Evolutionary conservation across 352 stramenopile species (phyloP).

Genomic region (Globisporangium rhizosaccharum): DNA sequence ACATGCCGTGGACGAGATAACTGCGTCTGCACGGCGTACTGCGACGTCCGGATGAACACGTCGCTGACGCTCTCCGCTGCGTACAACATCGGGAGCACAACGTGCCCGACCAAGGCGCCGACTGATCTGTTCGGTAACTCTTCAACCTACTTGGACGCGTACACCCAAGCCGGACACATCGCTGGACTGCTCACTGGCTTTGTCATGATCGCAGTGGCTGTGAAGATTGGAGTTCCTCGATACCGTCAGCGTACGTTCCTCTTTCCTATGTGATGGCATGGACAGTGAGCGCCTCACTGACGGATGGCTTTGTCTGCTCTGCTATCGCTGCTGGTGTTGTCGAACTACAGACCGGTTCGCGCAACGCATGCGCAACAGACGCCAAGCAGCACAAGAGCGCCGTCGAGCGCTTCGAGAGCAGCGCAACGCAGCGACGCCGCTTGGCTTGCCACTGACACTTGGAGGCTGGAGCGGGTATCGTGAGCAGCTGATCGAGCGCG

Average conservation of each 20-base stretch:
- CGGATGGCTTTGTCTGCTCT: neutral
- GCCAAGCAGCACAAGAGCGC: neutral
- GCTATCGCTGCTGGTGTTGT: neutral
- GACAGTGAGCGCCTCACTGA: no score
- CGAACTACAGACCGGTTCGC: neutral
- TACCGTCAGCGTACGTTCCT: constrained; percentile 1
- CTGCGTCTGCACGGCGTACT: constrained; percentile 39
- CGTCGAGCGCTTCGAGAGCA: constrained; percentile 8
- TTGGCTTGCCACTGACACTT: constrained; percentile 28
- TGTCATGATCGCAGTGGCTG: neutral
- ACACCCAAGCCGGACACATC: neutral
- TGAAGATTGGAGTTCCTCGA: neutral
- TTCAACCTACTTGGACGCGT: neutral
- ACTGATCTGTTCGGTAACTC: no score
- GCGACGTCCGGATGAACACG: constrained; percentile 13
- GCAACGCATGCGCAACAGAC: neutral
- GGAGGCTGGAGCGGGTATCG: constrained; percentile 42
- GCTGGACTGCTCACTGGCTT: neutral
- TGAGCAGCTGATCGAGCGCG: constrained; percentile 41
- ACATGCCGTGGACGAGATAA: constrained; percentile 25
- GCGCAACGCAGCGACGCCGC: constrained; percentile 13
- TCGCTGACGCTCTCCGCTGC: neutral
- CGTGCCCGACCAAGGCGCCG: neutral
- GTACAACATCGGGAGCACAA: neutral
- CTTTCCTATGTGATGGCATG: no score